Evolutionary conservation across 345 rosid genomes (phyloP), one percentile per base, ranked within the genome.

Genomic region (Hevea brasiliensis): DNA sequence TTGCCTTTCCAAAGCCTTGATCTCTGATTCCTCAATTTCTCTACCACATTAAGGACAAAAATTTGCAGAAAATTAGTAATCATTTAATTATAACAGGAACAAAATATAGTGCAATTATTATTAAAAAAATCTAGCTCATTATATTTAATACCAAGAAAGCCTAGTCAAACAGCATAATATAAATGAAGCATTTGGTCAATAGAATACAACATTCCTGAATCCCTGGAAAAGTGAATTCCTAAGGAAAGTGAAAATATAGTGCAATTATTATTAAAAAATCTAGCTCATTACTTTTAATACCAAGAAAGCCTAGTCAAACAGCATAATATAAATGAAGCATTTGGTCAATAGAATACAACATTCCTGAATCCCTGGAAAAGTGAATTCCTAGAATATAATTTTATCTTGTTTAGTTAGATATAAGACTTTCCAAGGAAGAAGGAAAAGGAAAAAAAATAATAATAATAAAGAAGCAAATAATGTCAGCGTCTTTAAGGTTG

Each of bases 11-110:
- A 89, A 82, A 3, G 92, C 90, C 84, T 87, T 92, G 84, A 92
- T 85, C 76, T 92, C 99, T 53, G 92, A 77, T 82, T 86, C 99
- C 75, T 89, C 94, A 77, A 95, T 95, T 87, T 92, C 99, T 81
- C 98, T 92, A 81, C 58, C 74, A 79, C 6, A 27, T 57, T 47
- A 65, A 62, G 65, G 47, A 67, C 15, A 58, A 47, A 47, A 2
- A 47, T 74, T 11, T 72, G 32, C 53, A 47, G 20, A 63, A 74
- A 44, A 71, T 67, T 61, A 73, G 37, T 42, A 68, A 56, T 35
- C 54, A 50, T 32, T 63, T 57, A 6, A 58, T 71, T 37, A 41
- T 7, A 76, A 45, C 58, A 44, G 53, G 24, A 21, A 63, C 24
- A 71, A 53, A 73, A 48, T 18, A 23, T 48, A 60, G 24, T 26